A percentile compares a stretch with the other conserved stretches of the same genome.
Conservation (phyloP, 495 filamentous ascomycete species). For the Podospora pseudopauciseta region DNA sequence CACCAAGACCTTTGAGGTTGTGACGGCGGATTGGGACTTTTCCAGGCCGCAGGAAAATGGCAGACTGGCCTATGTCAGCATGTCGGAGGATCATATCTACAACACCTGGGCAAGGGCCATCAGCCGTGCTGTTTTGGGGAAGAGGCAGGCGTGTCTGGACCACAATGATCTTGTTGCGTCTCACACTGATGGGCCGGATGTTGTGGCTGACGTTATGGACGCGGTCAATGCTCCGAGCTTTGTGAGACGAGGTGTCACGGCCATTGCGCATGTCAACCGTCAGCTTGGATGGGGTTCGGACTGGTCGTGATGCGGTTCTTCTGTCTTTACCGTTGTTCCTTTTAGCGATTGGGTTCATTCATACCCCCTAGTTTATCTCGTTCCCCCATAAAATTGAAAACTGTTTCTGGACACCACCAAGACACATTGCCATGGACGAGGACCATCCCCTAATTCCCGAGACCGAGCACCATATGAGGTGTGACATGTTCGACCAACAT, state of each 20-base stretch:
- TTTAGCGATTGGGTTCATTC: no score
- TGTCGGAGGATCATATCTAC: constrained; percentile 47
- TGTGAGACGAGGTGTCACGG: constrained; percentile 37
- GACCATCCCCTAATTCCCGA: no score
- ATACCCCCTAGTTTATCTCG: no score
- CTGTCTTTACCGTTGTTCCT: no score
- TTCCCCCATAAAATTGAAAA: no score
- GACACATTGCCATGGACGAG: no score
- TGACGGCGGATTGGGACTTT: constrained; percentile 51
- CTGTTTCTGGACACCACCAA: no score
- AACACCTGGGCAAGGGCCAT: constrained; percentile 47
- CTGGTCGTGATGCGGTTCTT: constrained; percentile 8
- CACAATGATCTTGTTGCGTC: constrained; percentile 41
- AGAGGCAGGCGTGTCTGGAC: constrained; percentile 37
- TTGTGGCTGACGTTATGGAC: constrained; percentile 28
- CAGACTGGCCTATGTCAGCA: constrained; percentile 41
- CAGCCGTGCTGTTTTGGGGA: constrained; percentile 39
- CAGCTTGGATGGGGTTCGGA: constrained; percentile 45
- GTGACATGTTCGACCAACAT: no score
- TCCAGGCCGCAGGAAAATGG: constrained; percentile 31
- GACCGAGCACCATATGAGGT: no score
- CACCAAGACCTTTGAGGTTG: constrained; percentile 60
- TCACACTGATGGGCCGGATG: constrained; percentile 31
- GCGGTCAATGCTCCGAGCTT: constrained; percentile 28
- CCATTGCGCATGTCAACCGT: constrained; percentile 45